Conservation (phyloP, 1,139 yeast species). For the Suhomyces bokatorum region DNA sequence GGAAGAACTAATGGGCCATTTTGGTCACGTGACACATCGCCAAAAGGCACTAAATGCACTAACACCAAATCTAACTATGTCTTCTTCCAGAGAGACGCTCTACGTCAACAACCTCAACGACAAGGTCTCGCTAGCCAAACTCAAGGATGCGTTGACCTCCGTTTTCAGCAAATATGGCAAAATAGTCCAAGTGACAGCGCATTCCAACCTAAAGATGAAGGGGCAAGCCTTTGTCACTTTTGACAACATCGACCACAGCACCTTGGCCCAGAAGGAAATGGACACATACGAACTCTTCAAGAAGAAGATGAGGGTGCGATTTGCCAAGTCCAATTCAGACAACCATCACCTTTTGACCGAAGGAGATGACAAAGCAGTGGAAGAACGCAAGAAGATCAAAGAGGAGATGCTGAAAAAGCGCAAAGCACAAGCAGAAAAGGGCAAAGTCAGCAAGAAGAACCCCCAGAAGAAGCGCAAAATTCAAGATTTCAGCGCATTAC, state of each 20-base stretch:
- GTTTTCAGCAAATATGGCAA: slow-evolving; percentile 50
- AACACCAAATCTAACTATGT: not conserved
- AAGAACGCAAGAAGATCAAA: slow-evolving; percentile 16
- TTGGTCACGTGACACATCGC: not conserved
- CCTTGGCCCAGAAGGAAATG: slow-evolving; percentile 47
- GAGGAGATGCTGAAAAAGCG: slow-evolving; percentile 10
- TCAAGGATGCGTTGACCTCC: slow-evolving; percentile 45
- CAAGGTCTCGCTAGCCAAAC: slow-evolving; percentile 53
- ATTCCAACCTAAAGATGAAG: slow-evolving; percentile 60
- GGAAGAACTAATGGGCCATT: too few species aligned
- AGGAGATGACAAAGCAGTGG: slow-evolving; percentile 19
- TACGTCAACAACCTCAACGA: slow-evolving; percentile 76
- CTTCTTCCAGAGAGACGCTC: slow-evolving; percentile 38
- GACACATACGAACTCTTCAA: slow-evolving; percentile 52
- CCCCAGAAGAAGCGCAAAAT: slow-evolving; percentile 19
- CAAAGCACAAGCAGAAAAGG: slow-evolving; percentile 17
- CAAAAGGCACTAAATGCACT: not conserved
- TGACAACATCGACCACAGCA: slow-evolving; percentile 43
- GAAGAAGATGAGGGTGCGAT: slow-evolving; percentile 49
- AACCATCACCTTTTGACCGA: slow-evolving; percentile 16
- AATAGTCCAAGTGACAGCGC: slow-evolving; percentile 57
- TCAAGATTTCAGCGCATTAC: slow-evolving; percentile 40
- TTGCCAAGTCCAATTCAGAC: slow-evolving; percentile 54
- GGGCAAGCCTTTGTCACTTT: slow-evolving; percentile 90
- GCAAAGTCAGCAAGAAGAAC: slow-evolving; percentile 7